Evolutionary conservation across 2,329 filamentous ascomycete genomes (phyloP).

Genomic region (Lachnellula subtilissima): DNA sequence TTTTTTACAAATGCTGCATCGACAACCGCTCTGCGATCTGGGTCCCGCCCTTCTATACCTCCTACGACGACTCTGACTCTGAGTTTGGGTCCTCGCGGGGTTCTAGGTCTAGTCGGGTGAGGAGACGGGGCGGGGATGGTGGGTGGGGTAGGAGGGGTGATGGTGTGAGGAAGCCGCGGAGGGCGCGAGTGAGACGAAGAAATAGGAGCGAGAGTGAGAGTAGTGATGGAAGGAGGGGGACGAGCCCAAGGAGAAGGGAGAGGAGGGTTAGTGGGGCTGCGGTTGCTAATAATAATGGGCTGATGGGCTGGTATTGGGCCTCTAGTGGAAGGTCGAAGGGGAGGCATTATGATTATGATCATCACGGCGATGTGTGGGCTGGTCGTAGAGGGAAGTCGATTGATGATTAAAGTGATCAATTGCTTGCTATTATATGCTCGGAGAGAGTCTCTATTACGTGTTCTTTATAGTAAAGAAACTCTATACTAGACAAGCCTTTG

Average conservation of each 20-base stretch:
- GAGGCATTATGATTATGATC: not conserved
- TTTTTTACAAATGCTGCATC: slow-evolving; percentile 28
- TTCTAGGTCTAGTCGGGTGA: not conserved
- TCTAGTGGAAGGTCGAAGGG: not conserved
- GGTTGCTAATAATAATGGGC: not conserved
- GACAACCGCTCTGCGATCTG: not conserved
- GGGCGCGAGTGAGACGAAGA: not conserved
- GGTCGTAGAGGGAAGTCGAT: not conserved
- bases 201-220: not conserved
- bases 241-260: not conserved
- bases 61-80: slow-evolving; percentile 4
- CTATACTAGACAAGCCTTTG: too few species aligned
- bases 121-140: slow-evolving; percentile 1
- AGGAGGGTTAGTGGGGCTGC: not conserved
- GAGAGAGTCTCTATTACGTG: too few species aligned
- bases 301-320: not conserved
- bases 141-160: not conserved
- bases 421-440: not conserved
- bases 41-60: not conserved
- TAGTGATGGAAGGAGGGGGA: not conserved
- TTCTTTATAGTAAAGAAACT: too few species aligned
- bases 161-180: slow-evolving; percentile 4
- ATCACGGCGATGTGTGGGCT: not conserved
- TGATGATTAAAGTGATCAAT: not conserved
- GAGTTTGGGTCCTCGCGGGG: slow-evolving; percentile 3